A percentile compares a stretch with the other conserved stretches of the same genome.
These are phyloP conservation scores for Coprinellus aureogranulatus DNA, from an alignment of 768 basidiomycete species.

Conservation along the genomic window DNA sequence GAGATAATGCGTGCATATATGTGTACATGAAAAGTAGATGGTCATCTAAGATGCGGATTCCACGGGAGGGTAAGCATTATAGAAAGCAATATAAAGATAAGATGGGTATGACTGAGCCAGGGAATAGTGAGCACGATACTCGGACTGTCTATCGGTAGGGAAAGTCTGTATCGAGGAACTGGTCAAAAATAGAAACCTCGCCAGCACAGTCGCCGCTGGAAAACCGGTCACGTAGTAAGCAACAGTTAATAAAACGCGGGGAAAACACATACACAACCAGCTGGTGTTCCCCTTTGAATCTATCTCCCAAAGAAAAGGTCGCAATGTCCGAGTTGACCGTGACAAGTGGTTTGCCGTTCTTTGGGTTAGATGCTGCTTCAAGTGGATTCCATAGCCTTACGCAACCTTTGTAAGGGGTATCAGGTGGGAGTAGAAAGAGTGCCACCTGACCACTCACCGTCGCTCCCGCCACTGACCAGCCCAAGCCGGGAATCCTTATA, in stretches of 20 bases:
- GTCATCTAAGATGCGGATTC: no score
- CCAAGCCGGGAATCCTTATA: constrained; percentile 36
- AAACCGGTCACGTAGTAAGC: not conserved
- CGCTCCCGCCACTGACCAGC: constrained; percentile 60
- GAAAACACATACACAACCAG: constrained; percentile 55
- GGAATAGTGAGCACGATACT: no score
- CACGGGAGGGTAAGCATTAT: no score
- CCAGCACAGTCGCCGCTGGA: constrained; percentile 50
- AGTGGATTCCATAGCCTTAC: constrained; percentile 66
- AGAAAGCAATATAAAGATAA: no score
- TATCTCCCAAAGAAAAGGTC: constrained; percentile 58
- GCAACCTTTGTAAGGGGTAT: constrained; percentile 46
- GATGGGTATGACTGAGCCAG: no score
- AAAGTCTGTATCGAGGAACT: constrained; percentile 1
- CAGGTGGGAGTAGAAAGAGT: not conserved
- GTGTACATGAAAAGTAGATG: no score
- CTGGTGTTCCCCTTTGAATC: constrained; percentile 47
- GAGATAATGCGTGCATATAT: no score
- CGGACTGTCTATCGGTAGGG: not conserved
- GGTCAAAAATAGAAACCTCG: constrained; percentile 45
- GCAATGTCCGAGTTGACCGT: constrained; percentile 56
- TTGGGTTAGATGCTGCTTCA: constrained; percentile 31
- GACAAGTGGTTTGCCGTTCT: constrained; percentile 50
- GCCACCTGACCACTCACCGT: constrained; percentile 43
- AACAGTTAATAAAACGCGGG: not conserved